phyloP scores from a whole-genome alignment of 2,329 filamentous ascomycete species.

The Tolypocladium paradoxum region DNA sequence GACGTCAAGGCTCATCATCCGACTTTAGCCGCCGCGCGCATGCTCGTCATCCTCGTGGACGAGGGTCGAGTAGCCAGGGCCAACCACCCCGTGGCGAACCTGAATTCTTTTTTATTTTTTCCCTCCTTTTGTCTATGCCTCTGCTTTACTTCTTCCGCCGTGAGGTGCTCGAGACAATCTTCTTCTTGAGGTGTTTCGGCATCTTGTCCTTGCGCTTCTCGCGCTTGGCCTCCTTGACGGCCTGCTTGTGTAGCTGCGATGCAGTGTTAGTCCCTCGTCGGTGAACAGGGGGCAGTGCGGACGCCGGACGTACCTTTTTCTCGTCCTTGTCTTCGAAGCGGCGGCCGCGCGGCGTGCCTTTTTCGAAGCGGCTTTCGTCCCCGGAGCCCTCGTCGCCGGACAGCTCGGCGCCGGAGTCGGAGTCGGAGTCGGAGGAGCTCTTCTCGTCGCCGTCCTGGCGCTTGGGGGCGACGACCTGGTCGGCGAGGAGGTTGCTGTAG shows the following conservation, averaged over 20 bases:
- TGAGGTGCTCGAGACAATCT: slow-evolving; percentile 54
- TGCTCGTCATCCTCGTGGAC: not conserved
- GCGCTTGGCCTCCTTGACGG: slow-evolving; percentile 89
- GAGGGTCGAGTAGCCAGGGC: not conserved
- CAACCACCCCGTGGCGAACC: not conserved
- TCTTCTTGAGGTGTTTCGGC: slow-evolving; percentile 93
- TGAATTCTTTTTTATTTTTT: slow-evolving; percentile 3
- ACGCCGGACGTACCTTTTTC: slow-evolving; percentile 51
- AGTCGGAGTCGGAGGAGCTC: slow-evolving; percentile 31
- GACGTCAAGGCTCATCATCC: slow-evolving; percentile 36
- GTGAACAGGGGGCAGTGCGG: not conserved
- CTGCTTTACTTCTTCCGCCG: slow-evolving; percentile 48
- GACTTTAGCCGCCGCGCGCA: slow-evolving; percentile 18
- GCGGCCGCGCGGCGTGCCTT: slow-evolving; percentile 65
- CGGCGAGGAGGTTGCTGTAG: slow-evolving; percentile 75
- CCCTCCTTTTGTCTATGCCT: slow-evolving; percentile 3
- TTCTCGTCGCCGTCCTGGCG: slow-evolving; percentile 24
- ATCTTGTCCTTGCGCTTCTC: slow-evolving; percentile 93
- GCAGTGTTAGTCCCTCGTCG: slow-evolving; percentile 11
- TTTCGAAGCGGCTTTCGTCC: slow-evolving; percentile 47
- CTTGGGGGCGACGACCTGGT: slow-evolving; percentile 40
- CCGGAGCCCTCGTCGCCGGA: slow-evolving; percentile 28
- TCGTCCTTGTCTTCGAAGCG: slow-evolving; percentile 84
- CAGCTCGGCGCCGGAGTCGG: slow-evolving; percentile 38
- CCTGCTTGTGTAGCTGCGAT: slow-evolving; percentile 60